Evolutionary conservation across 805 yeast genomes (phyloP).

Genomic region (Zygoascus flipseniorum): DNA sequence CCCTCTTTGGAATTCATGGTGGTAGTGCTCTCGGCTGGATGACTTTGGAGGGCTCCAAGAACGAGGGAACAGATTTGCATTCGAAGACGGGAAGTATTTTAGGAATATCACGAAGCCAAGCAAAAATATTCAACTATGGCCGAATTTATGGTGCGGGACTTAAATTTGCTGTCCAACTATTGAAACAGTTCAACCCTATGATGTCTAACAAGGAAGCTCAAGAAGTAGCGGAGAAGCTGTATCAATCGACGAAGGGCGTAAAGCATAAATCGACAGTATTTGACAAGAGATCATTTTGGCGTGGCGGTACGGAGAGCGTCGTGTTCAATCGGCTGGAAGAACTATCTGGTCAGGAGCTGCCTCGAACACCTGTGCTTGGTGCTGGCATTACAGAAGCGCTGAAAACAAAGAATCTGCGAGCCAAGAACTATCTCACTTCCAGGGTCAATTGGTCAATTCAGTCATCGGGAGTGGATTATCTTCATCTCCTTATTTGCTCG

Average conservation of each 20-base stretch:
- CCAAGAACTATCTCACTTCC: constrained; percentile 65
- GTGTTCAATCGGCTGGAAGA: constrained; percentile 83
- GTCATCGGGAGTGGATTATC: constrained; percentile 94
- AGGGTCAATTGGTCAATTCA: constrained; percentile 97
- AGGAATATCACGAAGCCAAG: constrained; percentile 85
- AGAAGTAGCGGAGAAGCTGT: constrained; percentile 54
- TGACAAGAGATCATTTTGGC: constrained; percentile 29
- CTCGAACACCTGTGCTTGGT: constrained; percentile 85
- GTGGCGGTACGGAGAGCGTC: constrained; percentile 92
- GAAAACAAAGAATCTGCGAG: constrained; percentile 52
- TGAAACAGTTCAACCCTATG: constrained; percentile 73
- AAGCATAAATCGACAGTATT: constrained; percentile 26
- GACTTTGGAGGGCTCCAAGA: constrained; percentile 94
- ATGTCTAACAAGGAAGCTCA: constrained; percentile 60
- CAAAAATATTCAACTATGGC: constrained; percentile 93
- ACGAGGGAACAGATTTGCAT: constrained; percentile 88
- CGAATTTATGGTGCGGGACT: constrained; percentile 97
- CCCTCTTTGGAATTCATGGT: constrained; percentile 82
- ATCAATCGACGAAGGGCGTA: constrained; percentile 77
- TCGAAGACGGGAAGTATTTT: constrained; percentile 86
- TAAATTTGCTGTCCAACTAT: constrained; percentile 74
- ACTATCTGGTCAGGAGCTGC: constrained; percentile 72
- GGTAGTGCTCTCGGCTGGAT: constrained; percentile 98
- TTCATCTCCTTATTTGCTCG: constrained; percentile 73
- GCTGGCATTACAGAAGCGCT: constrained; percentile 89